phyloP scores from a whole-genome alignment of 2,329 filamentous ascomycete species.

The Fusarium secorum region DNA sequence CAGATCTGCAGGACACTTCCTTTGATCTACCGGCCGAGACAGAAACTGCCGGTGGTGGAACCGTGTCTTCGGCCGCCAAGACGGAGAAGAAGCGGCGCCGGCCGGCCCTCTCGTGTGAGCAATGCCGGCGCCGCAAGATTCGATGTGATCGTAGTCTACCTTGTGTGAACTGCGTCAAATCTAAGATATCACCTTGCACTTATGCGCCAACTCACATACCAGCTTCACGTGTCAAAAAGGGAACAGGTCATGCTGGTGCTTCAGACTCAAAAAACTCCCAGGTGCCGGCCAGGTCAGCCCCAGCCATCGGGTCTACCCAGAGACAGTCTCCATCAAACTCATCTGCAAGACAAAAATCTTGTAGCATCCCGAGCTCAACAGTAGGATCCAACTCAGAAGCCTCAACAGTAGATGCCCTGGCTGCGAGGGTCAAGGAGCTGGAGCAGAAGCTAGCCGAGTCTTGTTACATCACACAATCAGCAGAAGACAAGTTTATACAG shows the following conservation, averaged over 20 bases:
- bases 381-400: constrained; percentile 39
- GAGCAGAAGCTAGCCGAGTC: constrained; percentile 52
- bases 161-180: constrained; percentile 67
- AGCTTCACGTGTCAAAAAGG: constrained; percentile 38
- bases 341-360: constrained; percentile 9
- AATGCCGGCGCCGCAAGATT: constrained; percentile 68
- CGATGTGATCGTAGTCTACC: constrained; percentile 66
- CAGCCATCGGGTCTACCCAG: constrained; percentile 1
- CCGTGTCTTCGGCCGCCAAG: constrained; percentile 17
- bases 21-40: not conserved
- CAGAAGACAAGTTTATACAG: constrained; percentile 17
- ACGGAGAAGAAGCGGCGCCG: constrained; percentile 50
- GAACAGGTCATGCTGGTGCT: not conserved
- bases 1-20: not conserved
- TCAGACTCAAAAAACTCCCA: constrained; percentile 13
- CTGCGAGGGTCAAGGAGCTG: constrained; percentile 52
- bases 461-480: constrained; percentile 35
- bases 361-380: constrained; percentile 41
- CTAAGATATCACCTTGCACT: constrained; percentile 62
- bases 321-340: constrained; percentile 1
- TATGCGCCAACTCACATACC: constrained; percentile 54
- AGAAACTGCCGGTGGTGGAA: not conserved
- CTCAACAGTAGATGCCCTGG: constrained; percentile 46
- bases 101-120: constrained; percentile 59
- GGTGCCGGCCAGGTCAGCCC: constrained; percentile 34